Base-by-base conservation (phyloP, 345 rosid genomes). In the Populus davidiana region DNA sequence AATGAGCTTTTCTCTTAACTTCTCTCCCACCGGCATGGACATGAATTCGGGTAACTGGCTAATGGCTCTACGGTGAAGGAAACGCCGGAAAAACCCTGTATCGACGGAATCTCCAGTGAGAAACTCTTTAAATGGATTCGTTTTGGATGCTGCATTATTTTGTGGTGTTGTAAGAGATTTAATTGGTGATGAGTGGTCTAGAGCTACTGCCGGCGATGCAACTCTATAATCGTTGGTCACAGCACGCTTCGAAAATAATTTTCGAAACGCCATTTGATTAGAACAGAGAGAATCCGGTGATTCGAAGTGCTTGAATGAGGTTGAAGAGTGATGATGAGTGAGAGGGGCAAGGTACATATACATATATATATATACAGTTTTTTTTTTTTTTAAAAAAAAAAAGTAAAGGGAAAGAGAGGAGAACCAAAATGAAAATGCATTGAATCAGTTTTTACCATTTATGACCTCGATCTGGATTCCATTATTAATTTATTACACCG, bases 181-280 rank as follows among this genome's bases (percentile, higher is more conserved):
- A 41, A 25, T n/a, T 41, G 43, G 52, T 29, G 73, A 27, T 8
- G 65, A 6, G 49, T 52, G 84, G 14, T 83, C 83, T 20, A 71
- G 67, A 8, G 80, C 50, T 1, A 62, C 79, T 33, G 82, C 61
- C 73, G 81, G 78, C 33, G 86, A 62, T 27, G 73, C 13, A 5
- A 68, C 27, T 77, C 75, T 79, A 83, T 75, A 75, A 62, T 77
- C 11, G 84, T 75, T 54, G 27, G 63, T 56, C 47, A 71, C 63
- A 50, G 86, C 67, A 75, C 92, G 86, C 73, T 85, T 87, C 16
- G 84, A 44, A 33, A 90, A 71, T 1, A 80, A 71, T 74, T 72
- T 86, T 0, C 86, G 90, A 69, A 89, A 86, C 74, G 93, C 90
- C 97, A 92, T 90, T 78, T 76, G 67, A 50, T 62, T 2, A 41